Percentiles rank a stretch among this genome's conserved stretches.
phyloP scores from a whole-genome alignment of 768 basidiomycete species.

The Stropharia rugosoannulata region DNA sequence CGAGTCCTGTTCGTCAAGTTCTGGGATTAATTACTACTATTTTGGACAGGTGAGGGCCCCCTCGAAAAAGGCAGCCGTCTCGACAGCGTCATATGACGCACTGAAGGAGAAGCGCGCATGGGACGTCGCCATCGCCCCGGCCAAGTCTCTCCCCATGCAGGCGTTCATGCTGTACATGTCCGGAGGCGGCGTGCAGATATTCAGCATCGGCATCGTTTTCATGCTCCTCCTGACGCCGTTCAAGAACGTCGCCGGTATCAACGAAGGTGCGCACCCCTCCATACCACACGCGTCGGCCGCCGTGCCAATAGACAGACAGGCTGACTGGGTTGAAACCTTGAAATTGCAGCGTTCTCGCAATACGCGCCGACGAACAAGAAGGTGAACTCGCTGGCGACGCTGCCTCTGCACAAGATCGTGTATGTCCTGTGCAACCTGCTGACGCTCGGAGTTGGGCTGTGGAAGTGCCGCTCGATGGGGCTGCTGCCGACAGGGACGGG shows the following conservation, averaged over 20 bases:
- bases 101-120: constrained; percentile 82
- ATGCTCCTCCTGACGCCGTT: constrained; percentile 89
- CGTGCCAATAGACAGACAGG: background rate
- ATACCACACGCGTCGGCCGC: background rate
- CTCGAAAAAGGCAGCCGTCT: constrained; percentile 30
- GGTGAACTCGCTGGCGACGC: constrained; percentile 48
- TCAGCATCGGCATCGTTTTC: constrained; percentile 95
- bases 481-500: constrained; percentile 87
- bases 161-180: constrained; percentile 99
- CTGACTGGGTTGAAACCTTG: background rate
- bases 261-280: constrained; percentile 55
- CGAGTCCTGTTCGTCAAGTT: constrained; percentile 4
- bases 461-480: constrained; percentile 94
- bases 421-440: constrained; percentile 73
- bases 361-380: constrained; percentile 68
- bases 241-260: constrained; percentile 78
- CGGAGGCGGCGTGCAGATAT: constrained; percentile 92
- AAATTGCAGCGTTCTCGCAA: constrained; percentile 58
- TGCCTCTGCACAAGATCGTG: constrained; percentile 68
- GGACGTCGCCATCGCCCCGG: constrained; percentile 82
- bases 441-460: constrained; percentile 82
- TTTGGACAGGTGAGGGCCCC: constrained; percentile 39
- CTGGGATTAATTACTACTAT: background rate
- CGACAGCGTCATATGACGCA: constrained; percentile 54
- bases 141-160: constrained; percentile 94